Conservation (phyloP, 768 basidiomycete species). For the Tricholoma saponaceum region DNA sequence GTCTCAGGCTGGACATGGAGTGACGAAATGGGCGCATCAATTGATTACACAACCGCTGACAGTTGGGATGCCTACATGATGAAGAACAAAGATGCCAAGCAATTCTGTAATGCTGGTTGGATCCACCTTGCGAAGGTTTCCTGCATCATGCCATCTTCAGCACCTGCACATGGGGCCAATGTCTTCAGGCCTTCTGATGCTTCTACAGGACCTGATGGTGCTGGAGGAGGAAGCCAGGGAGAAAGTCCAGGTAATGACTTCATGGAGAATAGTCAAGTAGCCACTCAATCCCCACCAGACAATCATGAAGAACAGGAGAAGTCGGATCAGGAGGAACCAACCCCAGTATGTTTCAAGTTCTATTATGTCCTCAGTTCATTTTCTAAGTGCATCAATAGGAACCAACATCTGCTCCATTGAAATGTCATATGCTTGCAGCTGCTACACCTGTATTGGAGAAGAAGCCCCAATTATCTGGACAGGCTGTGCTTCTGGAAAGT, state of each 20-base stretch:
- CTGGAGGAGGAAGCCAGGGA: not conserved
- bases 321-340: not conserved
- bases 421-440: not conserved
- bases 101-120: constrained; percentile 23
- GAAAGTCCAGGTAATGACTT: not conserved
- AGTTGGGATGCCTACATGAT: constrained; percentile 8
- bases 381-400: not conserved
- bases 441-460: not conserved
- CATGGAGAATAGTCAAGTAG: not conserved
- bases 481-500: not conserved
- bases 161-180: constrained; percentile 1
- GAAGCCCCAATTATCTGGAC: not conserved
- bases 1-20: constrained; percentile 25
- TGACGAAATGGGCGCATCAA: constrained; percentile 13
- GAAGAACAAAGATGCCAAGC: constrained; percentile 10
- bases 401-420: not conserved
- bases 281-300: constrained; percentile 3
- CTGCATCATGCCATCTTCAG: constrained; percentile 11
- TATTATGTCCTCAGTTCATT: not conserved
- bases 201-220: not conserved
- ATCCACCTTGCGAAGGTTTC: constrained; percentile 11
- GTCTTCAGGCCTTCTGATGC: constrained; percentile 12
- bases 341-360: not conserved
- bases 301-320: not conserved
- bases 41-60: constrained; percentile 8